Percentiles rank a stretch among this genome's conserved stretches.
phyloP scores from a whole-genome alignment of 2,329 filamentous ascomycete genomes.

The Mariannaea sp. region DNA sequence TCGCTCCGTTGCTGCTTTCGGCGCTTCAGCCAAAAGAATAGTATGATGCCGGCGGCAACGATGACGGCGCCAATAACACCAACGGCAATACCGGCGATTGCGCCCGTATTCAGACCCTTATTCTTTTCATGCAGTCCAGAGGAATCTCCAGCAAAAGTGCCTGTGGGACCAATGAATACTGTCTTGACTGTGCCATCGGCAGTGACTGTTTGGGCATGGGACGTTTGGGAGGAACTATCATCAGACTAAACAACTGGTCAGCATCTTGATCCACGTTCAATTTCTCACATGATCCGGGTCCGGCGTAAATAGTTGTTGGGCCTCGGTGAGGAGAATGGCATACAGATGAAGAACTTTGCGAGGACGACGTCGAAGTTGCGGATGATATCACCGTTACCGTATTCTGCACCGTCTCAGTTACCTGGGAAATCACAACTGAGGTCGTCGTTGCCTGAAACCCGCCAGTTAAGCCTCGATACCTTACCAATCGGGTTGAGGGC shows the following conservation, averaged over 20 bases:
- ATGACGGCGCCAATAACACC: constrained; percentile 54
- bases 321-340: constrained; percentile 35
- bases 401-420: constrained; percentile 45
- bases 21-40: constrained; percentile 52
- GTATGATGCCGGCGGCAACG: constrained; percentile 42
- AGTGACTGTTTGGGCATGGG: constrained; percentile 58
- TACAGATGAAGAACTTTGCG: constrained; percentile 47
- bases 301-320: constrained; percentile 20
- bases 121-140: constrained; percentile 24
- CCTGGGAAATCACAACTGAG: constrained; percentile 37
- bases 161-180: constrained; percentile 57
- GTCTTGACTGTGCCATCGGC: constrained; percentile 58
- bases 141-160: constrained; percentile 27
- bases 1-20: constrained; percentile 51
- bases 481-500: constrained; percentile 28
- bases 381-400: constrained; percentile 38
- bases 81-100: constrained; percentile 58
- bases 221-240: constrained; percentile 20
- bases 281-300: constrained; percentile 31
- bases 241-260: constrained; percentile 27
- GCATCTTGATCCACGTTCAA: constrained; percentile 13
- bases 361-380: constrained; percentile 26
- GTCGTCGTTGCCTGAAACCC: constrained; percentile 37
- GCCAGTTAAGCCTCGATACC: constrained; percentile 38
- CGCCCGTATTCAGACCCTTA: constrained; percentile 49